Evolutionary conservation across 2,329 filamentous ascomycete species (phyloP).

Genomic region (Colletotrichum lini): DNA sequence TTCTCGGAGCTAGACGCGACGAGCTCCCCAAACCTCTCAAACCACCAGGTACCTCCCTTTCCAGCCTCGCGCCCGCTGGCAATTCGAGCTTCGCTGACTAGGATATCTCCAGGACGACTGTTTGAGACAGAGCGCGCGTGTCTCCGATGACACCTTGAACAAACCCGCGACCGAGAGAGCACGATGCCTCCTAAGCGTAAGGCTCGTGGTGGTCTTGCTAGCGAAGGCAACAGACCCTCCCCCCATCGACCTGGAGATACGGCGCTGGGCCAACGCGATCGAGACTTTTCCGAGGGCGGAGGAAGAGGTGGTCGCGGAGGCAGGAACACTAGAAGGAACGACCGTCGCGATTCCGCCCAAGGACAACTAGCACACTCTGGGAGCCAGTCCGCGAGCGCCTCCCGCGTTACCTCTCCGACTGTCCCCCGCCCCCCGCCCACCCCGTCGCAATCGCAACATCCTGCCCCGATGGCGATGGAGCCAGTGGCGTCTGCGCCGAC

Average conservation of each 20-base stretch:
- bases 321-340: conserved; percentile 62
- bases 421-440: conserved; percentile 27
- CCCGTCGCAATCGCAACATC: conserved; percentile 44
- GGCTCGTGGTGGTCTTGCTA: conserved; percentile 65
- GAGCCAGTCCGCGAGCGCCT: conserved; percentile 27
- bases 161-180: conserved; percentile 44
- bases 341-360: conserved; percentile 68
- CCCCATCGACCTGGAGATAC: conserved; percentile 75
- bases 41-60: conserved; percentile 23
- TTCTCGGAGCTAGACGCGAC: conserved; percentile 39
- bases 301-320: conserved; percentile 61
- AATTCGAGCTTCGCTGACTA: conserved; percentile 15
- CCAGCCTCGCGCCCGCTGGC: background rate
- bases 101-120: background rate
- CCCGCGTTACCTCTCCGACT: conserved; percentile 37
- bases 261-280: conserved; percentile 70
- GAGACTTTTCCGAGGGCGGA: conserved; percentile 62
- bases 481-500: conserved; percentile 44
- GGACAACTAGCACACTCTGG: conserved; percentile 37
- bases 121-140: background rate
- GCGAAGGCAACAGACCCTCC: conserved; percentile 69
- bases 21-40: conserved; percentile 23
- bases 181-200: conserved; percentile 74
- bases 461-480: conserved; percentile 46
- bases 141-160: conserved; percentile 39